Evolutionary conservation across 768 basidiomycete genomes (phyloP).

Genomic region (Suillus cothurnatus): DNA sequence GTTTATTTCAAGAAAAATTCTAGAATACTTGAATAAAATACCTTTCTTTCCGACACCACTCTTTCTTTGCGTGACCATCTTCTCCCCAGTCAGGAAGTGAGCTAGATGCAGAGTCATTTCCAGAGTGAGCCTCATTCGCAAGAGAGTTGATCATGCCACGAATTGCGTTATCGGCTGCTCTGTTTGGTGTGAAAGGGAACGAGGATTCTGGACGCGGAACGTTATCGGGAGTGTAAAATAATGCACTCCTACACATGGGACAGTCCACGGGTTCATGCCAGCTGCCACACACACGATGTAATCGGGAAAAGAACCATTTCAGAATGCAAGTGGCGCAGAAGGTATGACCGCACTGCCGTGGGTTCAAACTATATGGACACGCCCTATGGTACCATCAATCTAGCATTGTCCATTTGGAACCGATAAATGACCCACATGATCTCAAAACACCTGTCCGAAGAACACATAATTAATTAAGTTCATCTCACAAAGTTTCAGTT

Average conservation of each 20-base stretch:
- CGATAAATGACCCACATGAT: conserved; percentile 41
- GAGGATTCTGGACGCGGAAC: conserved; percentile 51
- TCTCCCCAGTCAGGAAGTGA: conserved; percentile 50
- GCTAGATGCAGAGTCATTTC: conserved; percentile 31
- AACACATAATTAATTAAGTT: conserved; percentile 13
- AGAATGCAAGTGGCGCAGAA: conserved; percentile 69
- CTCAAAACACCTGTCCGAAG: conserved; percentile 57
- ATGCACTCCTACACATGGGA: conserved; percentile 61
- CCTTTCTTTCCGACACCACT: conserved; percentile 65
- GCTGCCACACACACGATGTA: conserved; percentile 61
- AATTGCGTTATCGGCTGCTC: conserved; percentile 53
- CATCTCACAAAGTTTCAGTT: conserved; percentile 10
- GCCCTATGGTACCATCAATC: conserved; percentile 38
- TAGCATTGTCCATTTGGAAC: not conserved
- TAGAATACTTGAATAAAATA: conserved; percentile 29
- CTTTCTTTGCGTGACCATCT: conserved; percentile 49
- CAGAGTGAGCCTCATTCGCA: conserved; percentile 39
- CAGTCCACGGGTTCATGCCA: conserved; percentile 73
- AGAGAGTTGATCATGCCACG: conserved; percentile 56
- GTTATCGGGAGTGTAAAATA: conserved; percentile 53
- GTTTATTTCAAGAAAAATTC: not conserved
- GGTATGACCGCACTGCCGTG: conserved; percentile 63
- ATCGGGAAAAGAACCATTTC: conserved; percentile 68
- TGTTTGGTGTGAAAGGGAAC: conserved; percentile 67
- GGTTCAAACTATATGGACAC: conserved; percentile 57